These are phyloP conservation scores for Blastomyces gilchristii DNA, from an alignment of 2,329 filamentous ascomycete genomes.

Conservation along the genomic window DNA sequence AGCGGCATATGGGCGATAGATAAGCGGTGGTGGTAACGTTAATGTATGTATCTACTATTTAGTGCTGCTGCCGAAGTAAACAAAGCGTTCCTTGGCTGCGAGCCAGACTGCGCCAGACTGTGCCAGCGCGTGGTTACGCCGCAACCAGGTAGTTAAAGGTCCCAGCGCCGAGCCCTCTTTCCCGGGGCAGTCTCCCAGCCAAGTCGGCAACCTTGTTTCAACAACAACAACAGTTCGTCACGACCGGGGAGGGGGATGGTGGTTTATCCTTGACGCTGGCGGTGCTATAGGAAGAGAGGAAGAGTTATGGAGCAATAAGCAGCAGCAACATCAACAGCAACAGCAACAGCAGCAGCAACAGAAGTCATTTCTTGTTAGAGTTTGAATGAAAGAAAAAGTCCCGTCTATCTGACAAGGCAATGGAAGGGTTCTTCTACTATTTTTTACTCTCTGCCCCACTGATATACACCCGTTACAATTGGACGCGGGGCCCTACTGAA, in stretches of 20 bases:
- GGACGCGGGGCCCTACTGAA: slow-evolving; percentile 7
- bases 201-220: slow-evolving; percentile 3
- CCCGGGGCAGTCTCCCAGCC: not conserved
- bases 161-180: not conserved
- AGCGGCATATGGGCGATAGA: not conserved
- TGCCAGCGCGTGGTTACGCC: not conserved
- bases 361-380: not conserved
- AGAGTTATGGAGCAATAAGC: not conserved
- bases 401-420: not conserved
- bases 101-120: no score
- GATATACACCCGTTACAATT: not conserved
- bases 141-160: not conserved
- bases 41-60: not conserved
- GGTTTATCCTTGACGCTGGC: no score
- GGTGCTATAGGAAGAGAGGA: not conserved
- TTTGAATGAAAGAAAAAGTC: not conserved
- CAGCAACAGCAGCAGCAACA: not conserved
- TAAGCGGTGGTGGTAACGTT: not conserved
- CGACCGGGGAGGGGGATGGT: not conserved
- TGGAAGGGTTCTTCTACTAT: not conserved
- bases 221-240: not conserved
- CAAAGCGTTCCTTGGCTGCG: not conserved
- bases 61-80: not conserved
- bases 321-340: not conserved
- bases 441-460: not conserved